Evolutionary conservation across 345 rosid genomes (phyloP).

Genomic region (Geranium rotundifolium): DNA sequence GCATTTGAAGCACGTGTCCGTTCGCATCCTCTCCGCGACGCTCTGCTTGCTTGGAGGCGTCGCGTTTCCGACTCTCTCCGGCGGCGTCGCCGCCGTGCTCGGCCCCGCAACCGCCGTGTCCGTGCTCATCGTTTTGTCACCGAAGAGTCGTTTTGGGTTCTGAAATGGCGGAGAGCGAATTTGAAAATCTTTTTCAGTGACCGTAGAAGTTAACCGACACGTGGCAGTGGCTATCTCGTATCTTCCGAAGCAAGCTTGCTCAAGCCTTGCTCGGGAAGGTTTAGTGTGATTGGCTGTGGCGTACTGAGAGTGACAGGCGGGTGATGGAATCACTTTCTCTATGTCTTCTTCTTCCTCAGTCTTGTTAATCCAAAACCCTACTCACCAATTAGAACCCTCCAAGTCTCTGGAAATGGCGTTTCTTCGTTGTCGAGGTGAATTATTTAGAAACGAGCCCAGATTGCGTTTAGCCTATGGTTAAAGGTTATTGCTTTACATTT

Average conservation of each 20-base stretch:
- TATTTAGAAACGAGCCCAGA: too few relatives aligned
- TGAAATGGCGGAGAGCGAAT: not conserved
- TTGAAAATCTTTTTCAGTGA: not conserved
- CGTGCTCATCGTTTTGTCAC: not conserved
- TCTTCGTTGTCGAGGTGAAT: too few relatives aligned
- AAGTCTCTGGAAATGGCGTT: too few relatives aligned
- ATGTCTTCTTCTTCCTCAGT: too few relatives aligned
- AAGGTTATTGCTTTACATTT: too few relatives aligned
- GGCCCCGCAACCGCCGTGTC: not conserved
- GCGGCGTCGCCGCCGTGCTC: not conserved
- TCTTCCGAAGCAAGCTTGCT: too few relatives aligned
- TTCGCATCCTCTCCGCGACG: constrained; percentile 2
- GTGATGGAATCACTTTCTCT: not conserved
- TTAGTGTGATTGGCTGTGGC: not conserved
- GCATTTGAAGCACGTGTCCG: constrained; percentile 16
- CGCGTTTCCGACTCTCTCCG: not conserved
- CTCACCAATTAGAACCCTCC: too few relatives aligned
- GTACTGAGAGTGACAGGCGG: not conserved
- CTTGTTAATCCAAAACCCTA: too few relatives aligned
- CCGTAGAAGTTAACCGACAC: not conserved
- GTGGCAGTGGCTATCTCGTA: not conserved
- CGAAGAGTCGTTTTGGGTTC: not conserved
- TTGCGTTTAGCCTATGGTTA: too few relatives aligned
- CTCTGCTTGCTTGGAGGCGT: not conserved
- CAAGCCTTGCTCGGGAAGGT: not conserved